These are phyloP conservation scores for Rhododendron ovatum DNA, from an alignment of 148 eudicot genomes.

Conservation along the genomic window DNA sequence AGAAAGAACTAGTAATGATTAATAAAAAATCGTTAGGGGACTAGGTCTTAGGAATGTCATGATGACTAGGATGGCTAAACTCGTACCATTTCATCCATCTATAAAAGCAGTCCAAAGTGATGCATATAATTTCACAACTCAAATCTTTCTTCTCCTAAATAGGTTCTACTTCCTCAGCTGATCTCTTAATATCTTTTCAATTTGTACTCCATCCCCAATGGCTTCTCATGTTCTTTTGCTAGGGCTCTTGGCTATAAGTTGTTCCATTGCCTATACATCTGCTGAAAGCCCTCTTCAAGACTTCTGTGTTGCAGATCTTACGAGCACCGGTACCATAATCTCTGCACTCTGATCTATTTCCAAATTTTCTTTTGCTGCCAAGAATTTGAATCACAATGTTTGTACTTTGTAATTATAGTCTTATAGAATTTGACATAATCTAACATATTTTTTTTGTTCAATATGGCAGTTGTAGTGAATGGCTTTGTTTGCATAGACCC, in stretches of 20 bases:
- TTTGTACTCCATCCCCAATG: neutral
- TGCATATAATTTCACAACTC: neutral
- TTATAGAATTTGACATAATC: too few species aligned
- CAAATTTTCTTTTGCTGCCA: too few species aligned
- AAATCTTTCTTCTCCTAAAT: neutral
- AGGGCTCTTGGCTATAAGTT: slow-evolving; percentile 3
- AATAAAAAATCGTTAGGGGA: too few species aligned
- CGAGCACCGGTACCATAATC: slow-evolving; percentile 5
- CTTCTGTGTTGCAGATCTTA: slow-evolving; percentile 20
- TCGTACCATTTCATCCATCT: neutral
- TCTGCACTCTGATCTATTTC: too few species aligned
- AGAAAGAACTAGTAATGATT: too few species aligned
- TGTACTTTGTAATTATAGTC: too few species aligned
- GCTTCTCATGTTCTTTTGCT: neutral
- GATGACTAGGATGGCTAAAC: too few species aligned
- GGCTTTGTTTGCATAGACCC: neutral
- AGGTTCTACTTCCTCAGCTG: neutral
- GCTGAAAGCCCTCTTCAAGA: slow-evolving; percentile 22
- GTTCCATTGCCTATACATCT: slow-evolving; percentile 6
- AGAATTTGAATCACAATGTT: too few species aligned
- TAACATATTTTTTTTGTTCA: neutral
- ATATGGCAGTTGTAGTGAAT: neutral
- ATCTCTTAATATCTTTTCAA: neutral
- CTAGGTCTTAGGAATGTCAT: too few species aligned
- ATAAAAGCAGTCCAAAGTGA: neutral